A percentile compares a stretch with the other conserved stretches of the same genome.
phyloP scores from a whole-genome alignment of 176 grass and related monocot genomes.

The Bromus sterilis region DNA sequence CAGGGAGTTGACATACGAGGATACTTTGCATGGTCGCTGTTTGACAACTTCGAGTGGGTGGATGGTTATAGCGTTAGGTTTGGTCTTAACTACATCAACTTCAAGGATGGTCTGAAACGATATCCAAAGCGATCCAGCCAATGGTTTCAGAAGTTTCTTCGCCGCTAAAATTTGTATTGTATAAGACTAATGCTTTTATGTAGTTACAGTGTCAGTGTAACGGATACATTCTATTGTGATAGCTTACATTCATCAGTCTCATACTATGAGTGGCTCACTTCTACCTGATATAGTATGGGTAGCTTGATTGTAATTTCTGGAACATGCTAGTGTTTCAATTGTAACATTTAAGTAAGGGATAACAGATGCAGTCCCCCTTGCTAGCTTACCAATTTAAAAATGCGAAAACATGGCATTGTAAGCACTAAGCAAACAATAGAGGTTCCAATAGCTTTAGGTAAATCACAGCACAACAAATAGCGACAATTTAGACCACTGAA shows the following conservation, averaged over 20 bases:
- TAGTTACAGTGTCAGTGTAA: background rate
- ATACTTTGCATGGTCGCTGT: conserved; percentile 83
- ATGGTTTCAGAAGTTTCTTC: conserved; percentile 70
- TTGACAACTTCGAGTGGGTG: conserved; percentile 90
- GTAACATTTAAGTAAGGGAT: conserved; percentile 3
- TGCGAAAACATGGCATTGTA: background rate
- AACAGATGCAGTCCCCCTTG: background rate
- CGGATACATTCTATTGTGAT: background rate
- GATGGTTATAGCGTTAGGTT: conserved; percentile 82
- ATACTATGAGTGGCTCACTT: background rate
- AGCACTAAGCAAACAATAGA: background rate
- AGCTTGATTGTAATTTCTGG: background rate
- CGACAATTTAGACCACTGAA: background rate
- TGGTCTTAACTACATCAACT: conserved; percentile 63
- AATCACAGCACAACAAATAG: background rate
- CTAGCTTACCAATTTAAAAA: background rate
- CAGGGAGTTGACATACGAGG: conserved; percentile 53
- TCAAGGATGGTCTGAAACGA: conserved; percentile 68
- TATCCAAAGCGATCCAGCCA: conserved; percentile 60
- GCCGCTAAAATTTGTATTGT: conserved; percentile 4
- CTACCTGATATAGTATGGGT: background rate
- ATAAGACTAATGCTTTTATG: background rate
- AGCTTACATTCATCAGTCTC: background rate
- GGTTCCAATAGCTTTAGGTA: background rate
- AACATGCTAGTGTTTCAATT: background rate